phyloP scores from a whole-genome alignment of 441 rosid species.

The Populus trichocarpa region DNA sequence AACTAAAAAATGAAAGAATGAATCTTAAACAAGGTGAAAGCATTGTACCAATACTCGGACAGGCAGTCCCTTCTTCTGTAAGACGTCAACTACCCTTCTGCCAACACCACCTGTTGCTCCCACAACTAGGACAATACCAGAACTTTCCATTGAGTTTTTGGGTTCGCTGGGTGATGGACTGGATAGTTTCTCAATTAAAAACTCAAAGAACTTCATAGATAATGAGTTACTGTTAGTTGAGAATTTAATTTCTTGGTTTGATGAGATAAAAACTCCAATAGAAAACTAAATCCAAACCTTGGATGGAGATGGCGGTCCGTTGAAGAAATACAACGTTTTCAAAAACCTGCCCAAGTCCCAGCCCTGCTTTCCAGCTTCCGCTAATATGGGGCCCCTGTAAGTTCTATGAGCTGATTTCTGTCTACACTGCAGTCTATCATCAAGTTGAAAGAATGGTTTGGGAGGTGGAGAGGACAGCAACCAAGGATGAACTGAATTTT shows the following conservation, averaged over 20 bases:
- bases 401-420: slow-evolving; percentile 29
- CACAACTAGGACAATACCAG: slow-evolving; percentile 66
- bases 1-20: background rate
- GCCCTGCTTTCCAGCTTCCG: slow-evolving; percentile 47
- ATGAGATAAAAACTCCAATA: background rate
- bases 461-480: slow-evolving; percentile 44
- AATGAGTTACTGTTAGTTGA: slow-evolving; percentile 22
- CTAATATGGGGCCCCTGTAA: slow-evolving; percentile 31
- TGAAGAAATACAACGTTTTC: slow-evolving; percentile 76
- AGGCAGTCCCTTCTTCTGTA: slow-evolving; percentile 60
- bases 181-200: slow-evolving; percentile 53
- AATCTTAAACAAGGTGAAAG: slow-evolving; percentile 5
- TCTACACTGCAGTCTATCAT: slow-evolving; percentile 29
- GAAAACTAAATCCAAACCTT: slow-evolving; percentile 42
- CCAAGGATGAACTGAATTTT: slow-evolving; percentile 25
- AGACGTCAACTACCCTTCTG: slow-evolving; percentile 66
- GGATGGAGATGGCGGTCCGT: slow-evolving; percentile 74
- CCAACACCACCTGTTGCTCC: slow-evolving; percentile 98
- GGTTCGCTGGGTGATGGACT: slow-evolving; percentile 45
- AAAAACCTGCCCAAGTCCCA: slow-evolving; percentile 92
- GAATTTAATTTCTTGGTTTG: background rate
- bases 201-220: slow-evolving; percentile 57
- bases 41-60: slow-evolving; percentile 64
- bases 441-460: slow-evolving; percentile 71
- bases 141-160: slow-evolving; percentile 41